Percentiles rank a stretch among this genome's conserved stretches.
Conservation (phyloP, 768 basidiomycete species). For the Holtermannia corniformis region DNA sequence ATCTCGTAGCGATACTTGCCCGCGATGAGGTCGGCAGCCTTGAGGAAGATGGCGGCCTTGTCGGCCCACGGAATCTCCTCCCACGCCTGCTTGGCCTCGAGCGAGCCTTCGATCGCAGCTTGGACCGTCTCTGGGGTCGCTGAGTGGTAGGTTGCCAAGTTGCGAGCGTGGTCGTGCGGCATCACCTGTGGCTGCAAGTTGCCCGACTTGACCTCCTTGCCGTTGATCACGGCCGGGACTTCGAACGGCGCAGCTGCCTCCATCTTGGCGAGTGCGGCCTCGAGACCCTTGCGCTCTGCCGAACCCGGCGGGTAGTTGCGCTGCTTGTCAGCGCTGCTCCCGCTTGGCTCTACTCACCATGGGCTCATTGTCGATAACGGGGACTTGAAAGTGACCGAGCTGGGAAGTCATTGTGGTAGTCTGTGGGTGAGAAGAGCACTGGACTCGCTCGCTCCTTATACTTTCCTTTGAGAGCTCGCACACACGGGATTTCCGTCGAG, state of each 20-base stretch:
- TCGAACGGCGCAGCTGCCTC: conserved; percentile 75
- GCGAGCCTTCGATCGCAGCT: conserved; percentile 74
- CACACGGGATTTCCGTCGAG: no score
- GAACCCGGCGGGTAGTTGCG: conserved; percentile 69
- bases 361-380: conserved; percentile 81
- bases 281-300: conserved; percentile 61
- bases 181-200: conserved; percentile 67
- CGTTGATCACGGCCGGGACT: conserved; percentile 87
- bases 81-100: conserved; percentile 80
- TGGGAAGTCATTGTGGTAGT: conserved; percentile 32
- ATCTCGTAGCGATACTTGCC: conserved; percentile 94
- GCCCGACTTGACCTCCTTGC: conserved; percentile 72
- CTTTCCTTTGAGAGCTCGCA: no score
- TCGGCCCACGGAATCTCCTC: conserved; percentile 94
- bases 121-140: conserved; percentile 67
- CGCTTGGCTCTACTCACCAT: conserved; percentile 52
- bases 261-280: conserved; percentile 69
- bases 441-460: no score
- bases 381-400: conserved; percentile 77
- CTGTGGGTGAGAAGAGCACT: no score
- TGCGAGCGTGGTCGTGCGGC: conserved; percentile 72
- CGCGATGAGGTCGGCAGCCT: conserved; percentile 89
- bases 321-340: conserved; percentile 42
- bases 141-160: conserved; percentile 79
- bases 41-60: conserved; percentile 93